A percentile compares a stretch with the other conserved stretches of the same genome.
phyloP scores from a whole-genome alignment of 345 rosid species.

The Salix dunnii region DNA sequence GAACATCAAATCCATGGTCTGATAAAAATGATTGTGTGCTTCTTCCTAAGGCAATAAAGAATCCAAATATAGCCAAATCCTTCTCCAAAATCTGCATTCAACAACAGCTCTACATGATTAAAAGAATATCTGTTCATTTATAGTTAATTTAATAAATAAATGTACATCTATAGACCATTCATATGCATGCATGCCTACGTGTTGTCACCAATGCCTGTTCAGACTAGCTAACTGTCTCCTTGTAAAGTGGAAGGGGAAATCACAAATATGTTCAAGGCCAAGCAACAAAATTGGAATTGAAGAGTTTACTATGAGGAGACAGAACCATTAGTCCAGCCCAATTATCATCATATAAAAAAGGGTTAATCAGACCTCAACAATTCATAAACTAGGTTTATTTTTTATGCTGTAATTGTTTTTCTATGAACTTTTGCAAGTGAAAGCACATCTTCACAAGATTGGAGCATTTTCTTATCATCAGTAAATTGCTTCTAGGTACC shows the following conservation, averaged over 20 bases:
- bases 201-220: background rate
- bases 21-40: constrained; percentile 63
- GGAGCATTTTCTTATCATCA: background rate
- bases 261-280: background rate
- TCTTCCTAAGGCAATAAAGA: constrained; percentile 93
- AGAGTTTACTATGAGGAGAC: background rate
- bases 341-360: background rate
- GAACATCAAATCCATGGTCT: constrained; percentile 67
- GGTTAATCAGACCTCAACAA: background rate
- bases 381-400: background rate
- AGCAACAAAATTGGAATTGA: background rate
- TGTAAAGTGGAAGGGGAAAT: background rate
- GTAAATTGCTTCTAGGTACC: background rate
- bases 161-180: background rate
- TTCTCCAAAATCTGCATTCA: constrained; percentile 78
- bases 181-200: constrained; percentile 4
- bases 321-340: background rate
- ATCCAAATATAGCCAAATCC: constrained; percentile 97
- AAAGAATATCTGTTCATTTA: background rate
- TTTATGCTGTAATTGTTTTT: background rate
- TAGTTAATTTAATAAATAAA: background rate
- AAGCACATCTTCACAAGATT: background rate
- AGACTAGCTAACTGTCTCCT: background rate
- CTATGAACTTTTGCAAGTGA: background rate
- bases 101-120: background rate